Evolutionary conservation across 371 early-diverging fungal genomes (phyloP).

Genomic region (Actinomortierella ambigua): DNA sequence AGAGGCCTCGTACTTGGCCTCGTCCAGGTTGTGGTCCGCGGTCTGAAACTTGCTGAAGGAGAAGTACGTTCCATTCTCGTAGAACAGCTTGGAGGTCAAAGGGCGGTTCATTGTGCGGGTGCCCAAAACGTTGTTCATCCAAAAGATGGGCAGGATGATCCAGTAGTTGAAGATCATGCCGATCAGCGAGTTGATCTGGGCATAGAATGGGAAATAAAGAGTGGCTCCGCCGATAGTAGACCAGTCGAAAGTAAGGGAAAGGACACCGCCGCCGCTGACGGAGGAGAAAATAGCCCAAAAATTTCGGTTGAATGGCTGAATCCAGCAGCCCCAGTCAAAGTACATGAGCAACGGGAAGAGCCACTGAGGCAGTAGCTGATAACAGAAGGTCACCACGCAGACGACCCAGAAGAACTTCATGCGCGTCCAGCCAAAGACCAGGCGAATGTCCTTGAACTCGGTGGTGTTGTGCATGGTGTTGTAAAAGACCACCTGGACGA

Average conservation of each 20-base stretch:
- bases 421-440: conserved; percentile 25
- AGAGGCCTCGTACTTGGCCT: conserved; percentile 53
- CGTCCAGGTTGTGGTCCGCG: conserved; percentile 50
- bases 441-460: conserved; percentile 17
- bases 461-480: conserved; percentile 44
- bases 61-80: conserved; percentile 52
- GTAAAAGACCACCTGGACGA: conserved; percentile 41
- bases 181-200: conserved; percentile 21
- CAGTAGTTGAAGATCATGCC: conserved; percentile 72
- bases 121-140: conserved; percentile 68
- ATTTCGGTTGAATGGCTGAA: conserved; percentile 48
- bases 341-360: conserved; percentile 59
- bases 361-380: conserved; percentile 62
- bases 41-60: conserved; percentile 57
- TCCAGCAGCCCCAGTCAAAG: conserved; percentile 66
- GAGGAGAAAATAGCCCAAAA: conserved; percentile 37
- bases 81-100: conserved; percentile 56
- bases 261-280: conserved; percentile 64
- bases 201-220: conserved; percentile 25
- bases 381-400: conserved; percentile 50
- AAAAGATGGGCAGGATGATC: conserved; percentile 71
- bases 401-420: conserved; percentile 50
- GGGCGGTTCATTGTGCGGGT: conserved; percentile 55
- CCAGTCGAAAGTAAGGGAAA: conserved; percentile 79
- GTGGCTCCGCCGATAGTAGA: conserved; percentile 54